Percentiles rank a stretch among this genome's conserved stretches.
Conservation (phyloP, 148 eudicot genomes). For the Oxyria digyna region DNA sequence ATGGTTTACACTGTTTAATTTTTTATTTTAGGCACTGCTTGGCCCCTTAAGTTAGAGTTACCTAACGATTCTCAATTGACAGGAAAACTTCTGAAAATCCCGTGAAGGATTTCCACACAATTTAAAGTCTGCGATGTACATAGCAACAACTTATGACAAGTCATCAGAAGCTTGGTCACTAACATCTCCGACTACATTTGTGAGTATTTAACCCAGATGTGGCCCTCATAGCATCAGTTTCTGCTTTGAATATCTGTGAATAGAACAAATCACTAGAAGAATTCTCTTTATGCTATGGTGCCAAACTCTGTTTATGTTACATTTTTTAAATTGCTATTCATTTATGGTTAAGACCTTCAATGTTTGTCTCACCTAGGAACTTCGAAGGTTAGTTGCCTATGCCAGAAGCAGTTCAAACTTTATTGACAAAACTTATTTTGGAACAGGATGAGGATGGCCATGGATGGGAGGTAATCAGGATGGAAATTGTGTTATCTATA, state of each 20-base stretch:
- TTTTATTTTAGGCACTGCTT: not conserved
- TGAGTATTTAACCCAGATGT: slow-evolving; percentile 26
- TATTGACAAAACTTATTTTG: slow-evolving; percentile 53
- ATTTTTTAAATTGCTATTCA: not conserved
- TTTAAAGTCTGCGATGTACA: slow-evolving; percentile 54
- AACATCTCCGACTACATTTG: slow-evolving; percentile 50
- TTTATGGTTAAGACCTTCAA: not conserved
- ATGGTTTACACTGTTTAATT: slow-evolving; percentile 4
- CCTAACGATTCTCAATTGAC: slow-evolving; percentile 10
- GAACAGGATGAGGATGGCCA: slow-evolving; percentile 37
- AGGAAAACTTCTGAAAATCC: slow-evolving; percentile 65
- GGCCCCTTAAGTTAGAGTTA: not conserved
- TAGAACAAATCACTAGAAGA: too few species aligned
- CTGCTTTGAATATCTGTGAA: not conserved
- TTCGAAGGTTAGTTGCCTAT: slow-evolving; percentile 71
- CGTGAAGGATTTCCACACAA: slow-evolving; percentile 29
- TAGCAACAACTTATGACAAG: slow-evolving; percentile 80
- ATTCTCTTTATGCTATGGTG: not conserved
- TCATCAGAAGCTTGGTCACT: slow-evolving; percentile 86
- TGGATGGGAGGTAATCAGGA: slow-evolving; percentile 71
- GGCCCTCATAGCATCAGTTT: not conserved
- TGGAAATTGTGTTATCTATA: not conserved
- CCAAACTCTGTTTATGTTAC: not conserved
- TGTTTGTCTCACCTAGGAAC: slow-evolving; percentile 44
- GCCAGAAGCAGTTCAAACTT: slow-evolving; percentile 79